Conservation (phyloP, 1,139 yeast species). For the Suzukiozyma palmioleophila region DNA sequence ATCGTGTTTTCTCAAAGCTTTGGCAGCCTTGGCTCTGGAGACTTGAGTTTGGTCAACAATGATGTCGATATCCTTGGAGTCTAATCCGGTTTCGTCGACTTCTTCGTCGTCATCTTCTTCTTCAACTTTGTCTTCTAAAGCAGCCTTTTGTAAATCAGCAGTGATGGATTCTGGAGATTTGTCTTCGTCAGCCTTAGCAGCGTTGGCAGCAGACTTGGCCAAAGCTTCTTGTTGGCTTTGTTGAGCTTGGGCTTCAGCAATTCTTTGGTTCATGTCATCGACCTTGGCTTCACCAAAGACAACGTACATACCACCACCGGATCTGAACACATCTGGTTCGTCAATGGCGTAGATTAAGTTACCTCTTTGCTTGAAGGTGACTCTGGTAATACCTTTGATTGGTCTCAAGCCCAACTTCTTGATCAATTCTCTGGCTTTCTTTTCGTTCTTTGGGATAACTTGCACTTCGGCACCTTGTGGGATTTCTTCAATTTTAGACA, state of each 20-base stretch:
- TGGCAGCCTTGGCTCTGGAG: slow-evolving; percentile 84
- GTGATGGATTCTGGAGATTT: slow-evolving; percentile 77
- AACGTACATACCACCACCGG: slow-evolving; percentile 90
- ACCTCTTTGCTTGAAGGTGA: slow-evolving; percentile 92
- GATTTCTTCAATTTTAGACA: slow-evolving; percentile 55
- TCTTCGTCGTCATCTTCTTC: slow-evolving; percentile 64
- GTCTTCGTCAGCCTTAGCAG: slow-evolving; percentile 31
- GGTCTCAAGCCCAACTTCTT: slow-evolving; percentile 87
- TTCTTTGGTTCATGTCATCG: slow-evolving; percentile 83
- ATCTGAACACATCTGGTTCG: slow-evolving; percentile 91
- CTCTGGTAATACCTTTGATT: slow-evolving; percentile 91
- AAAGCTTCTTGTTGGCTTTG: slow-evolving; percentile 58
- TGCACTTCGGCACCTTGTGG: slow-evolving; percentile 88
- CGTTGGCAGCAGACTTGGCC: slow-evolving; percentile 46
- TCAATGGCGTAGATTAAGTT: slow-evolving; percentile 91
- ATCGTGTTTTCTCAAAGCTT: slow-evolving; percentile 83
- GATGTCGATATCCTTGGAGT: slow-evolving; percentile 73
- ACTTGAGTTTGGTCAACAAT: slow-evolving; percentile 88
- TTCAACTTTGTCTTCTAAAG: slow-evolving; percentile 43
- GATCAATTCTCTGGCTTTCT: slow-evolving; percentile 92
- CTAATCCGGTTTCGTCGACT: slow-evolving; percentile 77
- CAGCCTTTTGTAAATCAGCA: slow-evolving; percentile 85
- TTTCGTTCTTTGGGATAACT: slow-evolving; percentile 85
- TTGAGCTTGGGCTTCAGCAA: slow-evolving; percentile 55
- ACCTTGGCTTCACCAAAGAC: slow-evolving; percentile 98